Conservation (phyloP, 2,329 filamentous ascomycete species). For the Celoporthe dispersa region DNA sequence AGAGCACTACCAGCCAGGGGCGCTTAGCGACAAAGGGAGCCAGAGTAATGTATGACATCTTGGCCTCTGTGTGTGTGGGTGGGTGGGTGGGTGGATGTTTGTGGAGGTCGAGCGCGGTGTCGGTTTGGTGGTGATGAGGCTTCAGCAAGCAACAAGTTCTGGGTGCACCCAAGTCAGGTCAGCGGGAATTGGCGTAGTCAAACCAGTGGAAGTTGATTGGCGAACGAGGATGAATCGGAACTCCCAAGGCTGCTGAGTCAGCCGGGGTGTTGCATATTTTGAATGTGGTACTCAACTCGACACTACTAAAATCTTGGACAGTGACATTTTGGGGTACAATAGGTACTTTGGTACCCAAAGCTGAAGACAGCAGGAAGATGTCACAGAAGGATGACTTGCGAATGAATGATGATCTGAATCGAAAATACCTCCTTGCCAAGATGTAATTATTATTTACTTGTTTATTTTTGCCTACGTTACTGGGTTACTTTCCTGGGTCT, state of each 20-base stretch:
- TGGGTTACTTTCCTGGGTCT: not conserved
- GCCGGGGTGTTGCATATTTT: not conserved
- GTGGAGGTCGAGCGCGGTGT: conserved; percentile 30
- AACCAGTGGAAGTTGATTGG: conserved; percentile 9
- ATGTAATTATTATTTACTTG: too few species aligned
- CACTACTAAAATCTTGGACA: not conserved
- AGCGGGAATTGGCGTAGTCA: conserved; percentile 11
- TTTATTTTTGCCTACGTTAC: not conserved
- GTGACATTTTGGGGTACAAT: not conserved
- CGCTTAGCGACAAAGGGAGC: conserved; percentile 79
- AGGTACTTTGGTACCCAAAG: not conserved
- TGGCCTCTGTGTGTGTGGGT: conserved; percentile 37
- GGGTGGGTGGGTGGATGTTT: conserved; percentile 32
- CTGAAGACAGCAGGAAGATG: too few species aligned
- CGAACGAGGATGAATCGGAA: conserved; percentile 16
- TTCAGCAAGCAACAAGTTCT: not conserved
- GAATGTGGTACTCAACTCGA: not conserved
- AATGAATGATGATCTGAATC: not conserved
- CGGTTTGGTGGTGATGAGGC: conserved; percentile 29
- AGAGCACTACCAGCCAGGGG: conserved; percentile 83
- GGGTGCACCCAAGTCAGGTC: conserved; percentile 19
- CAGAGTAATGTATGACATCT: conserved; percentile 74
- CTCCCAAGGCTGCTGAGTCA: conserved; percentile 6
- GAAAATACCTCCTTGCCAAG: not conserved
- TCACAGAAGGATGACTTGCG: not conserved